These are phyloP conservation scores for Zizania palustris DNA, from an alignment of 202 grass and related monocot species.

Conservation along the genomic window DNA sequence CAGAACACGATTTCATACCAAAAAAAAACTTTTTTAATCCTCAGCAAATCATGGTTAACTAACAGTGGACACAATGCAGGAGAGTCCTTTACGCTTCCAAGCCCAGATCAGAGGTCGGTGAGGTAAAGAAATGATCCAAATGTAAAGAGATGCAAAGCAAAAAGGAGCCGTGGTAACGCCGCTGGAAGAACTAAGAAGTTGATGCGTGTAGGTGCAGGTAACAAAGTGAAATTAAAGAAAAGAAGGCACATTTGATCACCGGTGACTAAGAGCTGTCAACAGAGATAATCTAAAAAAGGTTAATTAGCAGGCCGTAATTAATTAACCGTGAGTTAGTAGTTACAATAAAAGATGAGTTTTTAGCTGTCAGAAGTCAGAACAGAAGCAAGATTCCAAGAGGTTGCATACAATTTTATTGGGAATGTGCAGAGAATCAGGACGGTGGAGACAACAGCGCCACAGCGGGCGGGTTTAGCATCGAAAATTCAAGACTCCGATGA, in stretches of 20 bases:
- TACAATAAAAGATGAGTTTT: no score
- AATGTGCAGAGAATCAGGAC: no score
- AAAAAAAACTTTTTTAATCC: no score
- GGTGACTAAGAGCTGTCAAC: neutral
- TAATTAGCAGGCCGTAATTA: no score
- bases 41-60: no score
- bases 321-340: no score
- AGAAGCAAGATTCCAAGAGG: no score
- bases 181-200: slow-evolving; percentile 30
- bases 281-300: neutral
- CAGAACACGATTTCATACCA: no score
- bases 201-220: neutral
- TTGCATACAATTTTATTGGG: no score
- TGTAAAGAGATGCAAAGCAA: slow-evolving; percentile 39
- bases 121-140: neutral
- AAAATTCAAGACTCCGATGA: neutral
- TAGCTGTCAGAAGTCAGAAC: no score
- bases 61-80: neutral
- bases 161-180: slow-evolving; percentile 21
- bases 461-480: no score
- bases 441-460: neutral
- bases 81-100: slow-evolving; percentile 36
- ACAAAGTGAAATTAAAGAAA: slow-evolving; percentile 40
- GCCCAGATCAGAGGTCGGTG: slow-evolving; percentile 11
- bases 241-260: slow-evolving; percentile 10